Evolutionary conservation across 345 rosid genomes (phyloP).

Genomic region (Acer negundo): DNA sequence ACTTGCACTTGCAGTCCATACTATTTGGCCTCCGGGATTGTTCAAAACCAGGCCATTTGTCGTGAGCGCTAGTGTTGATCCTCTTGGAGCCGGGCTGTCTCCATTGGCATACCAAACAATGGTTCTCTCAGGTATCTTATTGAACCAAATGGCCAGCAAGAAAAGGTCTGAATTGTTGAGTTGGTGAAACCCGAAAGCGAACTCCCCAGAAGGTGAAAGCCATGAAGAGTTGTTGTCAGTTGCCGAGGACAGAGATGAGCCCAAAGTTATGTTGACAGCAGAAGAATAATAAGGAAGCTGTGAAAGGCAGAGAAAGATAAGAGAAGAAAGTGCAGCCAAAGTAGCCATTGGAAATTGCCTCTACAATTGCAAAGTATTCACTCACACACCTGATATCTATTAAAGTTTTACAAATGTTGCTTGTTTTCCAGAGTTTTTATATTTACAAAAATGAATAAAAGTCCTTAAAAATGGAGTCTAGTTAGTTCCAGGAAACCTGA

Average conservation of each 20-base stretch:
- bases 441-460: too few species aligned
- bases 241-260: conserved; percentile 13
- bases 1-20: conserved; percentile 11
- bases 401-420: too few species aligned
- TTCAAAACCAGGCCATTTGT: conserved; percentile 14
- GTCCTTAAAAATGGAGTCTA: too few species aligned
- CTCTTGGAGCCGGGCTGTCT: conserved; percentile 20
- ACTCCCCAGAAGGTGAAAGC: conserved; percentile 28
- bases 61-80: conserved; percentile 32
- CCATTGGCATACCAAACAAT: conserved; percentile 33
- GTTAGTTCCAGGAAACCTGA: too few species aligned
- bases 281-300: not conserved
- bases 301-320: conserved; percentile 11
- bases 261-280: conserved; percentile 12
- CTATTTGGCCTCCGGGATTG: conserved; percentile 16
- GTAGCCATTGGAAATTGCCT: conserved; percentile 1
- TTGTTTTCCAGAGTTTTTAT: too few species aligned
- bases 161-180: conserved; percentile 21
- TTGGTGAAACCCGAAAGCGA: conserved; percentile 31
- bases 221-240: conserved; percentile 16
- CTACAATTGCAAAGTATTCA: not conserved
- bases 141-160: conserved; percentile 40
- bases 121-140: conserved; percentile 31
- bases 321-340: not conserved
- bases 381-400: not conserved